A percentile compares a stretch with the other conserved stretches of the same genome.
Evolutionary conservation across 164 flowering plant species (phyloP).

Genomic region (Chimonanthus praecox): DNA sequence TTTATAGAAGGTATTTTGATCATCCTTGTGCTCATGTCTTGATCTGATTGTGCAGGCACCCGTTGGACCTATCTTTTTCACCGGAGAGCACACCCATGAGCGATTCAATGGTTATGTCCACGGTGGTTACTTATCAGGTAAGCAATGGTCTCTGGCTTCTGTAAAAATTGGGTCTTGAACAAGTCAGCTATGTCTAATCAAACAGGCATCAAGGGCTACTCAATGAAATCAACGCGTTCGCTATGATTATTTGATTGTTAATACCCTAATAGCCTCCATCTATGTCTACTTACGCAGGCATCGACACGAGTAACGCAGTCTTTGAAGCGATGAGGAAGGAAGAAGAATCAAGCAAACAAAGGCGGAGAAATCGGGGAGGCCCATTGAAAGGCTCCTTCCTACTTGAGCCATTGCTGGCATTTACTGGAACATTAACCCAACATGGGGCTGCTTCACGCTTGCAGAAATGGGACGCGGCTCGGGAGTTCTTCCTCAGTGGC

Average conservation of each 20-base stretch:
- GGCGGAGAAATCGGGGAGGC: constrained; percentile 19
- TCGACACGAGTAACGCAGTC: constrained; percentile 56
- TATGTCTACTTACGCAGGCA: constrained; percentile 35
- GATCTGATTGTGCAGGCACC: constrained; percentile 50
- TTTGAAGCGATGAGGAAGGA: constrained; percentile 51
- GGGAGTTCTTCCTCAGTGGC: constrained; percentile 42
- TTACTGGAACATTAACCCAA: constrained; percentile 44
- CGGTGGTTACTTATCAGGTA: constrained; percentile 88
- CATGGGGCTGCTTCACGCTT: constrained; percentile 44
- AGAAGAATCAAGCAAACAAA: neutral
- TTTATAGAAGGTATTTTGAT: neutral
- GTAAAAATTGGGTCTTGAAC: too few species aligned
- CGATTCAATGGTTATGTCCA: constrained; percentile 86
- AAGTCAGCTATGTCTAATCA: too few species aligned
- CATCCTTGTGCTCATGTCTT: neutral
- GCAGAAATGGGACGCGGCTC: constrained; percentile 58
- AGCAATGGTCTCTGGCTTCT: neutral
- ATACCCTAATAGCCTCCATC: too few species aligned
- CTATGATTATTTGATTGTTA: neutral
- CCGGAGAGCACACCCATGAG: constrained; percentile 90
- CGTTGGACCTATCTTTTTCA: constrained; percentile 70
- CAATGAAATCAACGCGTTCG: too few species aligned
- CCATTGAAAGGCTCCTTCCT: constrained; percentile 22
- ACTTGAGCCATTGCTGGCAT: constrained; percentile 56
- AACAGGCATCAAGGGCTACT: too few species aligned